These are phyloP conservation scores for Tympanopsis confertula DNA, from an alignment of 2,329 filamentous ascomycete species.

Conservation along the genomic window DNA sequence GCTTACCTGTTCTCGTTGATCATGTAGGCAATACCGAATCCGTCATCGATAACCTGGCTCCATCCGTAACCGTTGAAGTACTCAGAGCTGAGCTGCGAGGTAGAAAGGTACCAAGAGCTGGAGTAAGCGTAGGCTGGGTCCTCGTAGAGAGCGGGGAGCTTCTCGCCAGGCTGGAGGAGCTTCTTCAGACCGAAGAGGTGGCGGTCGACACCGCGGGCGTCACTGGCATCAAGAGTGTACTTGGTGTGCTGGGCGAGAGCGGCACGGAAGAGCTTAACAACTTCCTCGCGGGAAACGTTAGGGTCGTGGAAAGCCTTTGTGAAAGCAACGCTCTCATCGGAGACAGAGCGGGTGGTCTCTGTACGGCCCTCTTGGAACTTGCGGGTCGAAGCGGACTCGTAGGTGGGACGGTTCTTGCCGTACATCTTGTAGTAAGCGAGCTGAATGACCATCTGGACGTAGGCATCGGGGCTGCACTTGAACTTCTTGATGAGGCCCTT, in stretches of 20 bases:
- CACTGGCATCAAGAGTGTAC: constrained; percentile 80
- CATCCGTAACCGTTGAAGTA: constrained; percentile 99
- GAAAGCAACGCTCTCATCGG: constrained; percentile 82
- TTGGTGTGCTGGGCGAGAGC: constrained; percentile 74
- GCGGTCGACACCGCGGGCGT: constrained; percentile 87
- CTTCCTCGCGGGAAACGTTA: constrained; percentile 47
- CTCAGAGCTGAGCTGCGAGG: constrained; percentile 82
- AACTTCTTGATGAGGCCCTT: constrained; percentile 99
- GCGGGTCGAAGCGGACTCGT: constrained; percentile 88
- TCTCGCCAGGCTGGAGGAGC: constrained; percentile 68
- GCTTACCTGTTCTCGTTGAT: constrained; percentile 90
- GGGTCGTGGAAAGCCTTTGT: constrained; percentile 76
- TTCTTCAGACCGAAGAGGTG: constrained; percentile 98
- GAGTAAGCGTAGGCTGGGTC: constrained; percentile 81
- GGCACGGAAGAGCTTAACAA: constrained; percentile 66
- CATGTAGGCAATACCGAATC: constrained; percentile 98
- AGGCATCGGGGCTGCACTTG: constrained; percentile 93
- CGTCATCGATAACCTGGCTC: constrained; percentile 92
- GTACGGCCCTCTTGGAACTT: constrained; percentile 95
- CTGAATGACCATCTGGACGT: constrained; percentile 97
- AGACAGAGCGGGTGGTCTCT: constrained; percentile 87
- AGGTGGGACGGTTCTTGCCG: constrained; percentile 92
- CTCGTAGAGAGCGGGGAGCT: constrained; percentile 70
- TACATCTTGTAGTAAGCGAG: constrained; percentile 98
- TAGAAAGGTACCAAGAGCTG: constrained; percentile 78